A percentile compares a stretch with the other conserved stretches of the same genome.
phyloP scores from a whole-genome alignment of 306 rosid genomes.

The Vigna mungo region DNA sequence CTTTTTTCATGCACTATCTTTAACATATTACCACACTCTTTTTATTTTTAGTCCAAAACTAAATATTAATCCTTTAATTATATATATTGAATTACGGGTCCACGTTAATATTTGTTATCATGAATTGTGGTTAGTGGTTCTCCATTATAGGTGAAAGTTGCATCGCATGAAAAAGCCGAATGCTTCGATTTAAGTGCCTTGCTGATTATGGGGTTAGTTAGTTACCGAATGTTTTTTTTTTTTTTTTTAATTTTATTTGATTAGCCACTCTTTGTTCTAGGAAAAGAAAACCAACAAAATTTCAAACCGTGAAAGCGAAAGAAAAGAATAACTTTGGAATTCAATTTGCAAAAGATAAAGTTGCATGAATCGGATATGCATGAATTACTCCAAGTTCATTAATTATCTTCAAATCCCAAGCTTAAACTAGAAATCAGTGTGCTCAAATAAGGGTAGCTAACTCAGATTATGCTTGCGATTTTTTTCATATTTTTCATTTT shows the following conservation, averaged over 20 bases:
- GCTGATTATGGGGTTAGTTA: neutral
- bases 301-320: constrained; percentile 27
- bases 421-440: neutral
- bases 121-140: neutral
- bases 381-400: neutral
- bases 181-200: neutral
- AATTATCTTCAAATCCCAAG: neutral
- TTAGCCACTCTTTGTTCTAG: neutral
- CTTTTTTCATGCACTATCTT: too few species aligned
- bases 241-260: constrained; percentile 23
- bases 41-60: too few species aligned
- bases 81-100: neutral
- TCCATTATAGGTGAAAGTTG: constrained; percentile 11
- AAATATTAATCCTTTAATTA: too few species aligned
- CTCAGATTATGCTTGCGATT: neutral
- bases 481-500: neutral
- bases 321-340: constrained; percentile 26
- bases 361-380: constrained; percentile 28
- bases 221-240: constrained; percentile 23
- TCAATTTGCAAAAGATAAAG: constrained; percentile 15
- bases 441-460: neutral
- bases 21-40: too few species aligned
- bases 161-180: neutral
- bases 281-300: neutral
- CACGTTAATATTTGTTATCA: constrained; percentile 9